A percentile compares a stretch with the other conserved stretches of the same genome.
Evolutionary conservation across 805 yeast genomes (phyloP).

Genomic region (Sungouiella blattae): DNA sequence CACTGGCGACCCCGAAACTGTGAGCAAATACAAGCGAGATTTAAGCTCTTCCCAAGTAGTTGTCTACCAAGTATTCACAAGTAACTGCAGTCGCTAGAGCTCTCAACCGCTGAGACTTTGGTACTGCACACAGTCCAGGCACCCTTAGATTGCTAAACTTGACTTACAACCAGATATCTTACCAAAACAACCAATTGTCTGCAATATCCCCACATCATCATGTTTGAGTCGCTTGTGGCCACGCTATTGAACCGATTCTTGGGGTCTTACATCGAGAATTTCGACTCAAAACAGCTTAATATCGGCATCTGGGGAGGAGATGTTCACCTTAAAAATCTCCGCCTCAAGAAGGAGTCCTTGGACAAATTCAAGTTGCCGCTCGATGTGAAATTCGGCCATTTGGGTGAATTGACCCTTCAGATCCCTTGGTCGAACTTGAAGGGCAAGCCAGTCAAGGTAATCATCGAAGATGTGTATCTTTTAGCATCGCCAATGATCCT

Average conservation of each 20-base stretch:
- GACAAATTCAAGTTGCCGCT: slow-evolving; percentile 84
- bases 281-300: slow-evolving; percentile 91
- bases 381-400: slow-evolving; percentile 82
- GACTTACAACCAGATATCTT: background rate
- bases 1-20: too few relatives aligned
- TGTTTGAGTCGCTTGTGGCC: slow-evolving; percentile 69
- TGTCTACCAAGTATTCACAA: too few relatives aligned
- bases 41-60: too few relatives aligned
- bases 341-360: slow-evolving; percentile 81
- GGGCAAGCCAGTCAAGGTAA: slow-evolving; percentile 84
- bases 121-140: background rate
- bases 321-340: slow-evolving; percentile 75
- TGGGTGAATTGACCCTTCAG: slow-evolving; percentile 84
- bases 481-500: slow-evolving; percentile 72
- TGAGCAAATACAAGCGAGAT: too few relatives aligned
- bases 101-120: too few relatives aligned
- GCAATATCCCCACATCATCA: slow-evolving; percentile 16
- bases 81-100: background rate
- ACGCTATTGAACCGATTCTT: slow-evolving; percentile 56
- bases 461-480: slow-evolving; percentile 81
- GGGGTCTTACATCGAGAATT: slow-evolving; percentile 84
- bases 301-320: slow-evolving; percentile 98
- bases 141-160: background rate
- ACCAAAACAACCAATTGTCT: too few relatives aligned
- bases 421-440: slow-evolving; percentile 97